Evolutionary conservation across 768 basidiomycete species (phyloP), one percentile per base, ranked within the genome.

Genomic region (Mycena albidolilacea): DNA sequence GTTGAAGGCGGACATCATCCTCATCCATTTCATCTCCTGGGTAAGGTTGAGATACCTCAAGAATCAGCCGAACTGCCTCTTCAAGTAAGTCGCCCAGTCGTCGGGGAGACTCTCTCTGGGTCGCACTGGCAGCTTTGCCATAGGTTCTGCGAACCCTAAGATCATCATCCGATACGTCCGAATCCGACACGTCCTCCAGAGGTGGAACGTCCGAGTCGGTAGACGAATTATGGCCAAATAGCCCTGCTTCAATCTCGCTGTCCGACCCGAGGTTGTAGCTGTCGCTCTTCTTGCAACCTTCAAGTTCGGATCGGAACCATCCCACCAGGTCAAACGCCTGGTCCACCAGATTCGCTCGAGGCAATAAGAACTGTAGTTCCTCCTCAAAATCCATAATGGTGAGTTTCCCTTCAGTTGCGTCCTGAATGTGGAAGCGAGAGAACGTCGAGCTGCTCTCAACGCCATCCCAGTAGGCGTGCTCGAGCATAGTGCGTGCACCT

Each of bases 21-120:
- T 19, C 23, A 1, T 23, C 61, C 15, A 43, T 43, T 35, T 63
- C 61, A 46, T 63, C 61, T 6, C 61, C 61, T 9, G 61, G 61
- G 44, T 63, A 63, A 19, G 61, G 61, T 19, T 63, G 61, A 3
- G 61, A 63, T 17, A 48, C 61, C 10, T 63, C 61, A 15, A 63
- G 44, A 3, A 63, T 63, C 2, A 63, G 43, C 23, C 14, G 21
- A 7, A n/a, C 61, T 17, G 23, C 23, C 23, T 23, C 23, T 23
- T 23, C 23, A 23, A 23, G 23, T 23, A 23, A 23, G 23, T 23
- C 59, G 41, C 59, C 59, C 39, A 43, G 39, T 10, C 23, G 59
- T 5, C 38, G 59, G 17, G 35, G 41, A 21, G 39, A 0, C 43
- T 11, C 23, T 7, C 14, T 60, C n/a, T 10, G n/a, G 17, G n/a